Conservation (phyloP, 2,329 filamentous ascomycete species). For the Cercospora janseana region DNA sequence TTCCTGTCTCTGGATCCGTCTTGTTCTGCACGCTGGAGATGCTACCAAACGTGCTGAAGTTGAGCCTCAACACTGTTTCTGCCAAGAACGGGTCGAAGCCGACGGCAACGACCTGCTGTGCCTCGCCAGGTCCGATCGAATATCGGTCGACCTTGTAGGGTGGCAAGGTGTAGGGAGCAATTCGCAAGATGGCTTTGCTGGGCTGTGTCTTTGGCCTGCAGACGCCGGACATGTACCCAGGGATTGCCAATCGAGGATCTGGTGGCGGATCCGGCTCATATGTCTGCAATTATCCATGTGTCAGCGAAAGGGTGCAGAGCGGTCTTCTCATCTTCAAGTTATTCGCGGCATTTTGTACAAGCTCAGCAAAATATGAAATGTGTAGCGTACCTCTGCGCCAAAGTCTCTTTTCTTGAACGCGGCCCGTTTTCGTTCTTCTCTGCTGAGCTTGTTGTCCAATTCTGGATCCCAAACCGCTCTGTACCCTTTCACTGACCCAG, state of each 20-base stretch:
- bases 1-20: slow-evolving; percentile 90
- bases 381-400: slow-evolving; percentile 44
- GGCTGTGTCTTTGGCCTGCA: slow-evolving; percentile 55
- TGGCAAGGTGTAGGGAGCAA: slow-evolving; percentile 74
- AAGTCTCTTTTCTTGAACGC: slow-evolving; percentile 39
- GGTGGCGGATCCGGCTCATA: slow-evolving; percentile 65
- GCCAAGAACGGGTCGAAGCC: slow-evolving; percentile 90
- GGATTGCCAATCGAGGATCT: slow-evolving; percentile 75
- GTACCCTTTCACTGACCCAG: slow-evolving; percentile 42
- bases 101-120: slow-evolving; percentile 87
- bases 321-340: slow-evolving; percentile 43
- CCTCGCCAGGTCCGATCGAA: slow-evolving; percentile 83
- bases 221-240: slow-evolving; percentile 56
- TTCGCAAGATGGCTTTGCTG: slow-evolving; percentile 68
- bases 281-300: too few species aligned
- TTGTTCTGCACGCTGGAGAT: slow-evolving; percentile 90
- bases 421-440: slow-evolving; percentile 46
- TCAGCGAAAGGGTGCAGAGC: slow-evolving; percentile 58
- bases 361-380: slow-evolving; percentile 52
- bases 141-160: slow-evolving; percentile 82
- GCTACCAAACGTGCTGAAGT: slow-evolving; percentile 79
- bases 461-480: slow-evolving; percentile 57
- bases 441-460: slow-evolving; percentile 51
- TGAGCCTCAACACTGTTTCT: slow-evolving; percentile 66
- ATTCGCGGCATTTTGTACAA: slow-evolving; percentile 44